Evolutionary conservation across 1,284 basidiomycete species (phyloP), one percentile per base, ranked within the genome.

Genomic region (Puccinia horiana): DNA sequence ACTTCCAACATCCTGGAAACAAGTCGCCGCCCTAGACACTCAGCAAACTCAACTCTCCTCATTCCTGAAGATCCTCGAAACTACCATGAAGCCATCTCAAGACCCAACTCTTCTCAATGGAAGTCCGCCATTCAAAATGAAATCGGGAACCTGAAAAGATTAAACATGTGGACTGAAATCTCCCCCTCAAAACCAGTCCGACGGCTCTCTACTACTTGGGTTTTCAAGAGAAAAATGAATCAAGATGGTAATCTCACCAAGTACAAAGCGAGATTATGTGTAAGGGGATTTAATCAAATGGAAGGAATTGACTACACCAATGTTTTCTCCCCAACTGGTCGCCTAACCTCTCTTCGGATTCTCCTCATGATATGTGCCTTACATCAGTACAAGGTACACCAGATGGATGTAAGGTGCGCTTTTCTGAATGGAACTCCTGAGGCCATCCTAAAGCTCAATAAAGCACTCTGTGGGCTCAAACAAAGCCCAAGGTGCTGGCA

Each of bases 401-500:
- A 75, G 26, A 75, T 75, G 72, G 72, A 75, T n/a, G 72, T 58
- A 5, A 5, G 32, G 9, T 47, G 40, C 14, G 72, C 72, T 5
- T 75, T 75, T 32, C 35, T 76, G 1, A 76, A 76, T 32, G 74
- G 74, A 12, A 37, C 8, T 8, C 73, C 29, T 29, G 73, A 61
- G 16, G 56, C 58, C 6, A 37, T 61, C 29, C 18, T 76, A 2
- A 61, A 23, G 26, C 58, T 76, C n/a, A n/a, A n/a, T n/a, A n/a
- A n/a, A n/a, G n/a, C n/a, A n/a, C n/a, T n/a, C n/a, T n/a, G n/a
- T n/a, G n/a, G n/a, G 44, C 76, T 79, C 20, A 69, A 67, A 16
- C 76, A 79, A 35, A 49, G 58, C 8, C 76, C 76, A 6, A 20
- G 72, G 8, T 74, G 72, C 23, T 74, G 72, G 72, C 47, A 52